phyloP scores from a whole-genome alignment of 805 yeast genomes.

The Kodamaea leandrae region DNA sequence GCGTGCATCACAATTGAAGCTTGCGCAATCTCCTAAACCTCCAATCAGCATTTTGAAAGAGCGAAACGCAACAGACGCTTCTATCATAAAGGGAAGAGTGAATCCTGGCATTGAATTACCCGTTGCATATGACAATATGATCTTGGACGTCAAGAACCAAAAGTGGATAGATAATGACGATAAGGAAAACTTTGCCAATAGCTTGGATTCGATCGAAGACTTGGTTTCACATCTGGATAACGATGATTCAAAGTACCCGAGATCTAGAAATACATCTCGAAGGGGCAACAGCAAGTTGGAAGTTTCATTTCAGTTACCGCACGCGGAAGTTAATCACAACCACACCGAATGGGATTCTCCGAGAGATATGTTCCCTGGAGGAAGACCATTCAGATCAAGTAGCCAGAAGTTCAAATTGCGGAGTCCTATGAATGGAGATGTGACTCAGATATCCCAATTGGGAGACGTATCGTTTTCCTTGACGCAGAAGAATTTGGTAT shows the following conservation, averaged over 20 bases:
- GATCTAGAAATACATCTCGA: constrained; percentile 5
- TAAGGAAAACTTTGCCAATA: constrained; percentile 24
- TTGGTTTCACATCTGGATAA: constrained; percentile 19
- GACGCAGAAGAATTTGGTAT: constrained; percentile 41
- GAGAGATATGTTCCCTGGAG: constrained; percentile 14
- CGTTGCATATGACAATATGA: constrained; percentile 30
- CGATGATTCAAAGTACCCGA: constrained; percentile 1
- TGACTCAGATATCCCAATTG: constrained; percentile 43
- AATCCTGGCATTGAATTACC: constrained; percentile 36
- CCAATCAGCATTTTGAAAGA: constrained; percentile 12
- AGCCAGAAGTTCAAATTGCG: constrained; percentile 12
- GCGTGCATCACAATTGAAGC: constrained; percentile 34
- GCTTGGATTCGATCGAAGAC: constrained; percentile 41
- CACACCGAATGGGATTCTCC: constrained; percentile 6
- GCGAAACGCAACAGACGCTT: constrained; percentile 7
- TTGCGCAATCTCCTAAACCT: constrained; percentile 15
- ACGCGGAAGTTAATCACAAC: constrained; percentile 11
- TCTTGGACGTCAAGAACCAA: constrained; percentile 19
- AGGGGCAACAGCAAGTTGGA: constrained; percentile 24
- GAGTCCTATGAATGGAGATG: constrained; percentile 24
- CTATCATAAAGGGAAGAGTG: constrained; percentile 29
- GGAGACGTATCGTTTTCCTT: constrained; percentile 49
- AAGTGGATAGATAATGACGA: constrained; percentile 22
- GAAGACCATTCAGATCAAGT: constrained; percentile 16
- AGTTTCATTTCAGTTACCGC: constrained; percentile 43